Percentiles rank a stretch among this genome's conserved stretches.
These are phyloP conservation scores for Terana coerulea DNA, from an alignment of 768 basidiomycete genomes.

Conservation along the genomic window DNA sequence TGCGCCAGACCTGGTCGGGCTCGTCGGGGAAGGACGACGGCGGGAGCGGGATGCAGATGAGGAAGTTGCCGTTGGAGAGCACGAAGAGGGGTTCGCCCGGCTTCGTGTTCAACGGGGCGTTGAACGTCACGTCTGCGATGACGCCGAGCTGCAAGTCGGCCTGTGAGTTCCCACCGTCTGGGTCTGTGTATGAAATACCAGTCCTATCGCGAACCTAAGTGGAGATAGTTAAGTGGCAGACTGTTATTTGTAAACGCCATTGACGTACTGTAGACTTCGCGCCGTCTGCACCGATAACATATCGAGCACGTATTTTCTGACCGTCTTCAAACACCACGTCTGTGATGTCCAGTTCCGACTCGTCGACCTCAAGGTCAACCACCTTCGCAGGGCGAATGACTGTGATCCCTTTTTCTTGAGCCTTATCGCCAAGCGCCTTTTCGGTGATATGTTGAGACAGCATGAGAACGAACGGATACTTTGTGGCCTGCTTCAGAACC, in stretches of 20 bases:
- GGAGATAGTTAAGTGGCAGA: background rate
- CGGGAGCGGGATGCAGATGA: constrained; percentile 37
- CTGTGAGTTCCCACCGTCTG: constrained; percentile 25
- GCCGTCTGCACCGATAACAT: constrained; percentile 52
- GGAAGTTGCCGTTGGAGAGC: constrained; percentile 28
- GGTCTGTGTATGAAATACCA: constrained; percentile 43
- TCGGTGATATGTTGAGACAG: constrained; percentile 45
- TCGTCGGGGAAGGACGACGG: constrained; percentile 18
- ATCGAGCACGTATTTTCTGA: constrained; percentile 37
- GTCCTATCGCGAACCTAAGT: constrained; percentile 40
- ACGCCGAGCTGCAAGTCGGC: constrained; percentile 38
- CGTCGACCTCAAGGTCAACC: constrained; percentile 34
- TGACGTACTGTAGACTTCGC: constrained; percentile 38
- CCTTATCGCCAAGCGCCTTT: constrained; percentile 32
- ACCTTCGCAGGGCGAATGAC: constrained; percentile 38
- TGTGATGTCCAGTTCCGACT: constrained; percentile 24
- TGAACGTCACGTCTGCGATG: constrained; percentile 45
- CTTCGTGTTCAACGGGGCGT: too few relatives aligned
- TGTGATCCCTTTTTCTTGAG: constrained; percentile 29
- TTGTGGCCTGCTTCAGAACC: constrained; percentile 37
- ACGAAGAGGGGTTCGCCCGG: constrained; percentile 24
- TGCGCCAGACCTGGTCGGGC: constrained; percentile 32
- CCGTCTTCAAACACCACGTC: constrained; percentile 48
- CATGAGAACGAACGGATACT: constrained; percentile 38
- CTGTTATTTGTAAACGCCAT: too few relatives aligned